A percentile compares a stretch with the other conserved stretches of the same genome.
These are phyloP conservation scores for Inga laurina DNA, from an alignment of 306 rosid species.

Conservation along the genomic window DNA sequence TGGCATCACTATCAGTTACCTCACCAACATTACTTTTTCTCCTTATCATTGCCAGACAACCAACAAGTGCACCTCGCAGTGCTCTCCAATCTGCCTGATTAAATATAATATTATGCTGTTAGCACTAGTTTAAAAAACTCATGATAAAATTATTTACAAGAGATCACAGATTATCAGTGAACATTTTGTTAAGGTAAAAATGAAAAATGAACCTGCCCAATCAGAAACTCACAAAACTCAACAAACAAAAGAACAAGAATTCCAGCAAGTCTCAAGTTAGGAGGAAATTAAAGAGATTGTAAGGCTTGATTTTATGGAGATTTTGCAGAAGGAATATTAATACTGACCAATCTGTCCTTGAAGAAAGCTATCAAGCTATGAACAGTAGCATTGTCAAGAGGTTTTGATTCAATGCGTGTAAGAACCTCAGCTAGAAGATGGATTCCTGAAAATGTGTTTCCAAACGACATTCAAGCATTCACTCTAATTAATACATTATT, in stretches of 20 bases:
- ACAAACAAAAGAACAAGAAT: constrained; percentile 21
- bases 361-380: constrained; percentile 83
- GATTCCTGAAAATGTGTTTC: constrained; percentile 54
- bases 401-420: constrained; percentile 56
- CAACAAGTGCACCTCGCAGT: constrained; percentile 90
- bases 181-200: constrained; percentile 21
- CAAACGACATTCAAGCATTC: constrained; percentile 26
- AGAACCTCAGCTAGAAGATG: constrained; percentile 91
- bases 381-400: constrained; percentile 58
- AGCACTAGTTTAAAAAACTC: constrained; percentile 17
- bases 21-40: constrained; percentile 67
- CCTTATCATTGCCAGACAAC: constrained; percentile 81
- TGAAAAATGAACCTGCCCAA: constrained; percentile 27
- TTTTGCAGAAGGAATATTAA: constrained; percentile 28
- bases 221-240: constrained; percentile 21
- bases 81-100: constrained; percentile 99
- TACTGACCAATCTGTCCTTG: constrained; percentile 86
- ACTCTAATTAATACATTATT: constrained; percentile 12
- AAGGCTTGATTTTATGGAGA: neutral
- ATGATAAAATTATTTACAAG: constrained; percentile 24
- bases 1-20: constrained; percentile 69
- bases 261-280: constrained; percentile 21
- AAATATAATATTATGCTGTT: constrained; percentile 30
- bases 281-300: constrained; percentile 16
- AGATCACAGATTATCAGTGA: constrained; percentile 24